Evolutionary conservation across 2,329 filamentous ascomycete genomes (phyloP), one percentile per base, ranked within the genome.

Genomic region (Epichloe gansuensis): DNA sequence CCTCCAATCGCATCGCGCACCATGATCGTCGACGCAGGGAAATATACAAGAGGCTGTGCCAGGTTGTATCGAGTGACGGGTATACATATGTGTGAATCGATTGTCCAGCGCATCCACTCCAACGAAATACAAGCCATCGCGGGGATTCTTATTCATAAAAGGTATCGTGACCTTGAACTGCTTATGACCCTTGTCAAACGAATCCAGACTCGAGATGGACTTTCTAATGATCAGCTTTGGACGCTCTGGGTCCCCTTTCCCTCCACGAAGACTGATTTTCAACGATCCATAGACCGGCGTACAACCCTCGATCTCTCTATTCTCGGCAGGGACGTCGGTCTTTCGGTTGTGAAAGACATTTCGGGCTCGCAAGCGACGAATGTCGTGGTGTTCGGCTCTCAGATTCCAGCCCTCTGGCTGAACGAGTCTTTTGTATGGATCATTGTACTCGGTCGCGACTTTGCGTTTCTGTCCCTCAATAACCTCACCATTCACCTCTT

Each of bases 41-140:
- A 98, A 98, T 27, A 97, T 81, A 59, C 85, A 90, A 46, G 84
- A 91, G 1, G 89, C 84, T 17, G 82, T 84, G 34, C 90, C 89
- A 0, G 89, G 81, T 55, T 87, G 84, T 42, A 85, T 73, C 2
- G 84, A 86, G 62, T 91, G 89, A 41, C 84, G 84, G 0, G 91
- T 95, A 66, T 95, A 98, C 47, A 87, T 83, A 70, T 98, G 91
- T 0, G 93, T 89, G 65, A 90, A 98, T 55, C 90, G 80, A 52
- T 75, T 75, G 64, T 96, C 91, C 49, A 83, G 80, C 52, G 84
- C 82, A 44, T 89, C 82, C 39, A 93, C 78, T 4, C 93, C 90
- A 15, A 94, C 87, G 68, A 96, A 98, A 55, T 96, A 90, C 53
- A 97, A 68, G 23, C 89, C 91, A 65, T 98, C 93, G 45, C 88